Evolutionary conservation across 164 flowering plant genomes (phyloP), one percentile per base, ranked within the genome.

Genomic region (Liquidambar formosana): DNA sequence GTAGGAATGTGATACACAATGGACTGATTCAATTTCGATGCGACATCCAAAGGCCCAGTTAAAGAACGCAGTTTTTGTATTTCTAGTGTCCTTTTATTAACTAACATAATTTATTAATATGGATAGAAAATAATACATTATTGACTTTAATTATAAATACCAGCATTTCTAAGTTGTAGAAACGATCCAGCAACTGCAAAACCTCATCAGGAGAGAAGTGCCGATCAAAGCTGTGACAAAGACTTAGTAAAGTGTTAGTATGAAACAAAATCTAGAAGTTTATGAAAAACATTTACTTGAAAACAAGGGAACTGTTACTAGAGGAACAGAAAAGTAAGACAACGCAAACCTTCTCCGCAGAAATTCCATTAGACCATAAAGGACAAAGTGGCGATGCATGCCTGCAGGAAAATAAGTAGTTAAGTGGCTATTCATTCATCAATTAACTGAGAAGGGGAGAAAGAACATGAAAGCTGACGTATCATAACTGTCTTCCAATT

Each of bases 151-250:
- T 57, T 22, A 28, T 3, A 16, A 18, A 28, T 89, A 95, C 99
- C 97, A 95, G 85, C 90, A 89, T 83, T 73, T 93, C 97, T 62
- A 95, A 74, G 84, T 95, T 91, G 83, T 86, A 95, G 83, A 95
- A 95, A 51, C 95, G 97, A 76, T 90, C 94, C 72, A 95, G 81
- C 84, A 95, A 75, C 80, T 91, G 97, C 78, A 93, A 72, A 75
- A 95, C 91, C 78, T 95, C 97, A 59, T 91, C 97, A 5, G 97
- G 64, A 68, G 97, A 81, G 82, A 95, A 95, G 11, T 79, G 79
- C 10, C 95, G 81, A 41, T 82, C 91, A 74, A 93, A 89, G 75
- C 97, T 95, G 89, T 56, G 26, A 61, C 44, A 73, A 62, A 8
- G n/a, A 69, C 22, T 28, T 44, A 21, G 16, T 27, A 38, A 67